Percentiles rank a stretch among this genome's conserved stretches.
These are phyloP conservation scores for Komagataella populi DNA, from an alignment of 805 yeast species.

Conservation along the genomic window DNA sequence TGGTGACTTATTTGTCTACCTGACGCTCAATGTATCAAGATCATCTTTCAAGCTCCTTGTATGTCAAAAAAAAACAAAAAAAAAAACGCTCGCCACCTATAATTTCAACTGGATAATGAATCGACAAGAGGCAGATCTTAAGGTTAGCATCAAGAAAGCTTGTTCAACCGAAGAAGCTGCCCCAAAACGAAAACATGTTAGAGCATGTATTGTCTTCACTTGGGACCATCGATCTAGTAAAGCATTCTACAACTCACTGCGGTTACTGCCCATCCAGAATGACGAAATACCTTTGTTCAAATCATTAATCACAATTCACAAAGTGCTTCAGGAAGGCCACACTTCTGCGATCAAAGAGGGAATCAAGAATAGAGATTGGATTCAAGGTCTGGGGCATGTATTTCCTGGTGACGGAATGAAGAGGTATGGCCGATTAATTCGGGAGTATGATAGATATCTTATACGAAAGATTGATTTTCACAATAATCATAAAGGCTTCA, in stretches of 20 bases:
- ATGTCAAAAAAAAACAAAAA: too few relatives aligned
- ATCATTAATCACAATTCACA: conserved; percentile 74
- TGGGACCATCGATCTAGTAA: conserved; percentile 88
- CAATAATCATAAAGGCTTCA: conserved; percentile 73
- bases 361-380: conserved; percentile 63
- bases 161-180: conserved; percentile 78
- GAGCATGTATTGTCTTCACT: conserved; percentile 90
- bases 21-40: not conserved
- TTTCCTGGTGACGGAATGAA: conserved; percentile 26
- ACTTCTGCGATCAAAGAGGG: conserved; percentile 73
- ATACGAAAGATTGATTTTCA: conserved; percentile 73
- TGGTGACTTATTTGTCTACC: not conserved
- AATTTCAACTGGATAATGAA: conserved; percentile 7
- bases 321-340: conserved; percentile 97
- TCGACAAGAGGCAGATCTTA: conserved; percentile 23
- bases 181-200: conserved; percentile 90
- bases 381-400: conserved; percentile 55
- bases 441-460: conserved; percentile 61
- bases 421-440: conserved; percentile 60
- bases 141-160: conserved; percentile 60
- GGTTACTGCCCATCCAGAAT: conserved; percentile 63
- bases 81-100: not conserved
- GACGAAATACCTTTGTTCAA: conserved; percentile 82
- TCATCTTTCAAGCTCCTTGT: not conserved
- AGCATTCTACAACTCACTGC: conserved; percentile 76